Base-by-base conservation (phyloP, 139 green algal species). In the Chlorella sp. region DNA sequence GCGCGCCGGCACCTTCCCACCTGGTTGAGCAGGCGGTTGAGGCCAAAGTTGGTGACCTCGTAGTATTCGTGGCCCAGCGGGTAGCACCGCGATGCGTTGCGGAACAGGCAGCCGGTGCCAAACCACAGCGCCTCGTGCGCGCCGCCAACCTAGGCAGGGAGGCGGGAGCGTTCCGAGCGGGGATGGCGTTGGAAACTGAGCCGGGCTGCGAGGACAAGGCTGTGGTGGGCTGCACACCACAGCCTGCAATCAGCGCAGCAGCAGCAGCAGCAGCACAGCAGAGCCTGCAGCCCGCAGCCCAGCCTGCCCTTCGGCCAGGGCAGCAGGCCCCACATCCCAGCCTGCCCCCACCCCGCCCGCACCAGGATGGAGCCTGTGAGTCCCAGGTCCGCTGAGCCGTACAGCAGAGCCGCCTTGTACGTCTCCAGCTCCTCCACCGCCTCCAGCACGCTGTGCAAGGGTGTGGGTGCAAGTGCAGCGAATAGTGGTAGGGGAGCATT, bases 71-170 rank as follows among this genome's bases (percentile, higher is more conserved):
- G n/a, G 7, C 32, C 16, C 1, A 3, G 2, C 0, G 67, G 21
- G 67, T 38, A 47, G 67, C 67, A 73, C 32, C 4, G 1, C 12
- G 67, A 47, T 12, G 16, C 16, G 67, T 73, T 39, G n/a, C 36
- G 32, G n/a, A 32, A 32, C 69, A 75, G 34, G 69, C 69, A 75
- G 69, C 69, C 72, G 16, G 72, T 79, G 72, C 72, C 72, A 39
- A 64, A 79, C 72, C 72, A 79, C 41, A 79, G 44, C 15, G 36
- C 72, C 72, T 79, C 72, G 44, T 79, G 72, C 12, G 26, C 28
- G 26, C 60, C 60, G 44, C 72, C 44, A 9, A 60, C 51, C 72
- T 64, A n/a, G 41, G 36, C 23, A 4, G 71, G 23, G 38, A 74
- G 39, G 36, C 4, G 38, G 69, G 4, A 56, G 6, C 16, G 69